Evolutionary conservation across 179 eudicot species (phyloP).

Genomic region (Nepenthes alata): DNA sequence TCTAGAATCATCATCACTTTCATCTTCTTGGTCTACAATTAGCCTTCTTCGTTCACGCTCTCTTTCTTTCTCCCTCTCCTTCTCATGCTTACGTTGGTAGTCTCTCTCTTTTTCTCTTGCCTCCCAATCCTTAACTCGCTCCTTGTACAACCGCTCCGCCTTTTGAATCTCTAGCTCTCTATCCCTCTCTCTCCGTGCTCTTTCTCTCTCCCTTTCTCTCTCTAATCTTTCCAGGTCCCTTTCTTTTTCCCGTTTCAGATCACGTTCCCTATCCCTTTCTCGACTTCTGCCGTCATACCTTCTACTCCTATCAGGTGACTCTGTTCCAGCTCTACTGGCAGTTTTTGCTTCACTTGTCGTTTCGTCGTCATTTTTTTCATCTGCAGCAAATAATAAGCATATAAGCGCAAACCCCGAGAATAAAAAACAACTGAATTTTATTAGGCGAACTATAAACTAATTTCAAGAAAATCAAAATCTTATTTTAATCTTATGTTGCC

Average conservation of each 20-base stretch:
- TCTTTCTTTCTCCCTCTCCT: conserved; percentile 80
- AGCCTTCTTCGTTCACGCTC: conserved; percentile 62
- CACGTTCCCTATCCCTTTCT: conserved; percentile 66
- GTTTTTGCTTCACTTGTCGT: conserved; percentile 49
- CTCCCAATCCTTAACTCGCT: conserved; percentile 87
- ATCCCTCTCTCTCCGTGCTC: conserved; percentile 80
- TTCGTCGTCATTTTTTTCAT: conserved; percentile 71
- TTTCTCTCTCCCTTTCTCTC: conserved; percentile 89
- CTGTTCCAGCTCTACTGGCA: conserved; percentile 48
- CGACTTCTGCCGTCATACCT: conserved; percentile 51
- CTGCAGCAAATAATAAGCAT: conserved; percentile 20
- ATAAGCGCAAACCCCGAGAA: not conserved
- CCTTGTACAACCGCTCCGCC: conserved; percentile 72
- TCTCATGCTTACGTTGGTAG: conserved; percentile 56
- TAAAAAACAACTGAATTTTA: not conserved
- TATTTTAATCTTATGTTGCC: not conserved
- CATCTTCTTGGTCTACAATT: conserved; percentile 69
- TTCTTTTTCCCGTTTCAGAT: conserved; percentile 63
- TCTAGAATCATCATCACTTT: conserved; percentile 67
- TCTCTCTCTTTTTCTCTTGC: conserved; percentile 67
- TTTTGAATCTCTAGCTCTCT: conserved; percentile 71
- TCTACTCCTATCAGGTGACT: conserved; percentile 77
- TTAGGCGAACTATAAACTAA: not conserved
- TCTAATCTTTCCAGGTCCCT: conserved; percentile 88
- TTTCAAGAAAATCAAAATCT: not conserved